Evolutionary conservation across 257 asterid species (phyloP).

Genomic region (Nicotiana otophora): DNA sequence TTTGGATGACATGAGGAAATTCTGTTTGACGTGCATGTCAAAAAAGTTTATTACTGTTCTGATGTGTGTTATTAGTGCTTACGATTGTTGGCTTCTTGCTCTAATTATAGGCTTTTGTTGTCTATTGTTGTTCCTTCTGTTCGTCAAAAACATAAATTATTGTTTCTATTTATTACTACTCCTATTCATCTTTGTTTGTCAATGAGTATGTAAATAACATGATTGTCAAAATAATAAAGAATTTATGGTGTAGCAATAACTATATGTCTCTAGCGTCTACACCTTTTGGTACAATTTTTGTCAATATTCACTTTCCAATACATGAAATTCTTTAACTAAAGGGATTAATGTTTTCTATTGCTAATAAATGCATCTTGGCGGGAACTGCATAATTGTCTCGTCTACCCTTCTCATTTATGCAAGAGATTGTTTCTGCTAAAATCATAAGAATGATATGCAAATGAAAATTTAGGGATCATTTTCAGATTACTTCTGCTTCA

Average conservation of each 20-base stretch:
- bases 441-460: neutral
- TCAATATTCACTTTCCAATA: neutral
- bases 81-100: slow-evolving; percentile 30
- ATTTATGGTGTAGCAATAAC: neutral
- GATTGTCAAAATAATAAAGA: neutral
- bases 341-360: neutral
- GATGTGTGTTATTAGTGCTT: slow-evolving; percentile 16
- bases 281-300: neutral
- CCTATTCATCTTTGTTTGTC: neutral
- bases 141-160: slow-evolving; percentile 11
- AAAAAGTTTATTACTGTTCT: neutral
- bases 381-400: too few species aligned
- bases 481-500: neutral
- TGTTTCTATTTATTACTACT: slow-evolving; percentile 16
- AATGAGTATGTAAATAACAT: neutral
- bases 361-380: too few species aligned
- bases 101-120: slow-evolving; percentile 19
- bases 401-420: too few species aligned
- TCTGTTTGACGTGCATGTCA: slow-evolving; percentile 21
- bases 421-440: neutral
- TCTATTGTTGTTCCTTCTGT: slow-evolving; percentile 22
- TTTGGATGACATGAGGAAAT: neutral
- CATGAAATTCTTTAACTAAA: neutral
- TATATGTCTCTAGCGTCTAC: neutral
- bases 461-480: neutral